phyloP scores from a whole-genome alignment of 345 rosid species.

The Lumnitzera littorea region DNA sequence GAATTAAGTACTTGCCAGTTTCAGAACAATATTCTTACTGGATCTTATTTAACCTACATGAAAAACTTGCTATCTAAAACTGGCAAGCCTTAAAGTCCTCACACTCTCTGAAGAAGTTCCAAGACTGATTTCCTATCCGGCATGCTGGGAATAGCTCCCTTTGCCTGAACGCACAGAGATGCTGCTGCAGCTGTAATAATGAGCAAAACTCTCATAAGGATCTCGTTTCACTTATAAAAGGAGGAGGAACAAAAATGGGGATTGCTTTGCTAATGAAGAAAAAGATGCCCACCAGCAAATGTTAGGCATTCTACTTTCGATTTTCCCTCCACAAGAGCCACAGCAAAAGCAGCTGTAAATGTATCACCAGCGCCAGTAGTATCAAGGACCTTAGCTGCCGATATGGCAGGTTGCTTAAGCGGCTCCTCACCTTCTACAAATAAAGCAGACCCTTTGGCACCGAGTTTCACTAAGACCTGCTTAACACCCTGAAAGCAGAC shows the following conservation, averaged over 20 bases:
- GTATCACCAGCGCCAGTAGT: slow-evolving; percentile 99
- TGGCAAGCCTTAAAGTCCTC: slow-evolving; percentile 2
- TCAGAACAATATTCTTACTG: no score
- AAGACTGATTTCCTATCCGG: slow-evolving; percentile 64
- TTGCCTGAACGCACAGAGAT: slow-evolving; percentile 87
- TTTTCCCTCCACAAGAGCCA: slow-evolving; percentile 84
- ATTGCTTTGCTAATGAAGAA: no score
- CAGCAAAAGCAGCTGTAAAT: slow-evolving; percentile 92
- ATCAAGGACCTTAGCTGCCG: slow-evolving; percentile 67
- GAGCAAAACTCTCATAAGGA: background rate
- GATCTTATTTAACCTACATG: no score
- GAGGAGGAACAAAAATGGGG: background rate
- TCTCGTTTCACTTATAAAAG: background rate
- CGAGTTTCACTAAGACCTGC: slow-evolving; percentile 88
- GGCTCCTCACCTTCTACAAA: slow-evolving; percentile 69
- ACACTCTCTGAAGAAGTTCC: slow-evolving; percentile 46
- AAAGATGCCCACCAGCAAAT: slow-evolving; percentile 62
- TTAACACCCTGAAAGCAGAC: slow-evolving; percentile 59
- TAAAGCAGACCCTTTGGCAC: slow-evolving; percentile 76
- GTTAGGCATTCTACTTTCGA: slow-evolving; percentile 60
- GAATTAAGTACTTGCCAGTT: no score
- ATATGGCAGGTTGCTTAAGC: slow-evolving; percentile 59
- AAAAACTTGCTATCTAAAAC: background rate
- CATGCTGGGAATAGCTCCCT: slow-evolving; percentile 96
- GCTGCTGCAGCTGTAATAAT: slow-evolving; percentile 81